Conservation (phyloP, 2,329 filamentous ascomycete genomes). For the Tolypocladium ophioglossoides region DNA sequence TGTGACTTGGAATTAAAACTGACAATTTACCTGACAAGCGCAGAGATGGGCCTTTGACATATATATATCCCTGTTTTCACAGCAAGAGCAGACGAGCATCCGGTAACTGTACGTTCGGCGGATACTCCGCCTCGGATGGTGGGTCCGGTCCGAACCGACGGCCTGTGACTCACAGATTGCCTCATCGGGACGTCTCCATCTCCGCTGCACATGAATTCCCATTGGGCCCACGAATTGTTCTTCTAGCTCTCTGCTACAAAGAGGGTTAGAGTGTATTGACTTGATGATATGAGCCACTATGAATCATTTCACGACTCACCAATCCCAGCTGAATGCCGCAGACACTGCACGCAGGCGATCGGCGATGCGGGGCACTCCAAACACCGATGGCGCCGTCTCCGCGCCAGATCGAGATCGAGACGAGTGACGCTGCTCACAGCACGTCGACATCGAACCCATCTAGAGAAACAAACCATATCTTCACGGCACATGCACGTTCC, state of each 20-base stretch:
- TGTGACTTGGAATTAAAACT: neutral
- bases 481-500: no score
- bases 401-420: no score
- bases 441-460: no score
- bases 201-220: neutral
- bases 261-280: neutral
- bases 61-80: neutral
- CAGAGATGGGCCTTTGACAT: neutral
- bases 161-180: neutral
- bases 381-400: neutral
- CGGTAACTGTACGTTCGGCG: neutral
- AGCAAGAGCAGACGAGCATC: neutral
- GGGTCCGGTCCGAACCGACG: no score
- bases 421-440: no score
- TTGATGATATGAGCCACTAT: neutral
- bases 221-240: neutral
- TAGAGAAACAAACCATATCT: no score
- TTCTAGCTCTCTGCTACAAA: neutral
- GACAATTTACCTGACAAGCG: no score
- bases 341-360: neutral
- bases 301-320: neutral
- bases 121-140: no score
- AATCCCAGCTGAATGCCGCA: neutral
- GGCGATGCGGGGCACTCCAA: neutral
- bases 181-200: neutral